Percentiles rank a stretch among this genome's conserved stretches.
Evolutionary conservation across 257 asterid species (phyloP).

Genomic region (Nicotiana tabacum): DNA sequence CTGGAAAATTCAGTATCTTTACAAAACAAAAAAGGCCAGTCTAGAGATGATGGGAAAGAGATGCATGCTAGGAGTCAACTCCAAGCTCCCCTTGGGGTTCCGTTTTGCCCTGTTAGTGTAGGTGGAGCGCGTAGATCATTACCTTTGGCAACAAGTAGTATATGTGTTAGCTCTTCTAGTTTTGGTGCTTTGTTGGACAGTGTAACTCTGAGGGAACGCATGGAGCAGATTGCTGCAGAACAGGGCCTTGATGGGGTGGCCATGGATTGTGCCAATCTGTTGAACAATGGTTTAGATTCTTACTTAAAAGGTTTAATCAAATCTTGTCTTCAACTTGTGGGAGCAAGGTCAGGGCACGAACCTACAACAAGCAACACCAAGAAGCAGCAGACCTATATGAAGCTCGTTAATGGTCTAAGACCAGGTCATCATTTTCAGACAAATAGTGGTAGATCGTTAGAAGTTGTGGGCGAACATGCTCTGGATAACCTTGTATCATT

Average conservation of each 20-base stretch:
- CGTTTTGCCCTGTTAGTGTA: slow-evolving; percentile 51
- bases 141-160: slow-evolving; percentile 42
- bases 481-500: slow-evolving; percentile 37
- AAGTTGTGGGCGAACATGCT: slow-evolving; percentile 36
- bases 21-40: slow-evolving; percentile 31
- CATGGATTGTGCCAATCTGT: slow-evolving; percentile 59
- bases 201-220: slow-evolving; percentile 49
- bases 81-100: slow-evolving; percentile 86
- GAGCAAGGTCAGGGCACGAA: slow-evolving; percentile 47
- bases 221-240: slow-evolving; percentile 66
- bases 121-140: slow-evolving; percentile 62
- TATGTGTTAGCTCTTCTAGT: slow-evolving; percentile 32
- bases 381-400: slow-evolving; percentile 36
- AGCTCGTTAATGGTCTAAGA: slow-evolving; percentile 61
- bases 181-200: slow-evolving; percentile 60
- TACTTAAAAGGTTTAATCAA: slow-evolving; percentile 60
- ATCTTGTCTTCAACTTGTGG: slow-evolving; percentile 58
- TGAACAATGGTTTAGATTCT: slow-evolving; percentile 71
- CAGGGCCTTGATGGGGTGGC: slow-evolving; percentile 79
- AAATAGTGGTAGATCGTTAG: slow-evolving; percentile 38
- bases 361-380: slow-evolving; percentile 24
- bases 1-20: slow-evolving; percentile 40
- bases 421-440: slow-evolving; percentile 57
- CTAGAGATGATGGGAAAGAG: slow-evolving; percentile 38
- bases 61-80: slow-evolving; percentile 48